Base-by-base conservation (phyloP, 1,284 basidiomycete species). In the Irpex sp. region DNA sequence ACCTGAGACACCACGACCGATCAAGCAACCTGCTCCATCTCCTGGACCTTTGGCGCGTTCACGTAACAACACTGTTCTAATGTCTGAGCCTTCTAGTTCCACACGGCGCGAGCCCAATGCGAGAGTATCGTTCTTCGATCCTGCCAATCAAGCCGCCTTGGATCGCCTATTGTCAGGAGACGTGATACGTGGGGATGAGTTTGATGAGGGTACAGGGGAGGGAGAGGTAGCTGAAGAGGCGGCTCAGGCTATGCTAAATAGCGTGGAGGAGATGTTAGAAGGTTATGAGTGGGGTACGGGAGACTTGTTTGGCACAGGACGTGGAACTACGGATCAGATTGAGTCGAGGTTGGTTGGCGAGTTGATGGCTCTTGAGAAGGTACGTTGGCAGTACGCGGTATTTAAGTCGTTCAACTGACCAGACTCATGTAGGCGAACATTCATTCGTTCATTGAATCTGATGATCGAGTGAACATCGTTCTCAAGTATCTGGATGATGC, bases 181-280 rank as follows among this genome's bases (percentile, higher is more conserved):
- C 56, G 70, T 71, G 0, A 64, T 69, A 53, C 62, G 69, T n/a
- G 67, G 70, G 45, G 55, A 63, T 51, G 64, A 72, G 62, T 58
- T 72, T 68, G 58, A 70, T 64, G 75, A 75, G 7, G 69, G 62
- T 53, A 74, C 71, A 2, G 75, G 71, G n/a, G 78, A 80, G 8
- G 74, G 77, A n/a, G 88, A 91, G 45, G 82, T 81, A 3, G 86
- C 88, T 60, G 90, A 88, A 49, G 90, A 90, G 66, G 84, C 82
- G 58, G 85, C 87, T 10, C 87, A 92, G 67, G 91, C 88, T 5
- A 92, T 91, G 5, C 82, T 97, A 73, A 80, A 88, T 8, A 96
- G 87, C 72, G 93, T 99, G 3, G 97, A 99, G 72, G 97, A 99
- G 72, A 96, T 99, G 93, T 82, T 99, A 9, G 96, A 99, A 70